Percentiles rank a stretch among this genome's conserved stretches.
Conservation (phyloP, 148 eudicot genomes). For the Cornus florida region DNA sequence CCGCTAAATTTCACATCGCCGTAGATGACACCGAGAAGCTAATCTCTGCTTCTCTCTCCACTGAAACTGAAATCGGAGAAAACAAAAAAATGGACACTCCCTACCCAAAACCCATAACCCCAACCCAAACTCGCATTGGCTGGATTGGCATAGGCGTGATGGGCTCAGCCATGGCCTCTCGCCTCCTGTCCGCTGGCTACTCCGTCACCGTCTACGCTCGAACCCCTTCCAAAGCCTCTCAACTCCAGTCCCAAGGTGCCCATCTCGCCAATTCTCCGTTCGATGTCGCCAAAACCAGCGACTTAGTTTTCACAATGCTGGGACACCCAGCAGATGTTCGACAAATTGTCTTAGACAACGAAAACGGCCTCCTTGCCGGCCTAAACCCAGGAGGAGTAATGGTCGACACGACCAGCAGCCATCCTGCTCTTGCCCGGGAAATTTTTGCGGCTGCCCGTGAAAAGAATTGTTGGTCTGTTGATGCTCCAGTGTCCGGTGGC, state of each 20-base stretch:
- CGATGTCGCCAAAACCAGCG: constrained; percentile 36
- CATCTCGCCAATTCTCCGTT: constrained; percentile 46
- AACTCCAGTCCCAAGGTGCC: constrained; percentile 70
- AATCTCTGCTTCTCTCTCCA: not conserved
- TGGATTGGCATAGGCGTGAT: constrained; percentile 92
- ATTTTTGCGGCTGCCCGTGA: constrained; percentile 35
- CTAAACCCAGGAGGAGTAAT: constrained; percentile 47
- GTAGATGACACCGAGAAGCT: not conserved
- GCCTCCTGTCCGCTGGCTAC: constrained; percentile 76
- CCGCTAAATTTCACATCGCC: too few species aligned
- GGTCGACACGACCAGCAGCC: constrained; percentile 73
- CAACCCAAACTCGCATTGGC: constrained; percentile 55
- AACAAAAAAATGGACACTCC: constrained; percentile 23
- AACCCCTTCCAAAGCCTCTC: constrained; percentile 54
- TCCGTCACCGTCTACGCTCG: constrained; percentile 71
- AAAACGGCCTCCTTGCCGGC: constrained; percentile 35
- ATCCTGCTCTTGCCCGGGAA: constrained; percentile 49
- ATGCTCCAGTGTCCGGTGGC: constrained; percentile 91
- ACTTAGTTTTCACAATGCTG: constrained; percentile 82
- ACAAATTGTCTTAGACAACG: constrained; percentile 42
- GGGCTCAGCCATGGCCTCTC: constrained; percentile 86
- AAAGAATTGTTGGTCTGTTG: constrained; percentile 52
- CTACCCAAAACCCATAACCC: constrained; percentile 53
- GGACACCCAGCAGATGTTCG: constrained; percentile 90
- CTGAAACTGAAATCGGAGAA: too few species aligned